Evolutionary conservation across 2,329 filamentous ascomycete genomes (phyloP), one percentile per base, ranked within the genome.

Genomic region (Zymoseptoria crescenta): DNA sequence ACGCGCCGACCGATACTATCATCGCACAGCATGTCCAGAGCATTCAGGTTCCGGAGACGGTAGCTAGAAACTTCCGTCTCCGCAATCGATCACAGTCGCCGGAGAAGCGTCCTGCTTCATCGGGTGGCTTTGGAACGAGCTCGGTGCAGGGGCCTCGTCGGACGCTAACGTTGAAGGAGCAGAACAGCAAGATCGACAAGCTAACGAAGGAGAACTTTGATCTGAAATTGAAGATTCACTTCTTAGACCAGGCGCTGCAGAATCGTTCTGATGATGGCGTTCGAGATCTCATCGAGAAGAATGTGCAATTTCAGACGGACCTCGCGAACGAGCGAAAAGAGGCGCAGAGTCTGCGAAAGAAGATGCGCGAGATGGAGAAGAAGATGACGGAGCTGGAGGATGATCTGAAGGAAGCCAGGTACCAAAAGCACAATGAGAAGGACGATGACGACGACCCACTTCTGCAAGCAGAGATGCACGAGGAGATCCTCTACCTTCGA

Each of bases 121-220:
- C 68, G 20, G 64, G 63, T 67, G 66, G 73, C 16, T 70, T 72
- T 6, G 73, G 52, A 3, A 48, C 29, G 8, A 48, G 53, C 13
- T 50, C 53, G 19, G n/a, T 45, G 41, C 62, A 76, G 74, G 65
- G 73, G 70, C 61, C 68, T 13, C 69, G 69, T 60, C 69, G 68
- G 59, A 70, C 69, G 49, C 70, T 99, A 75, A 97, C 94, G 0
- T 78, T 99, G 49, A 97, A 96, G 73, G 94, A 99, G 74, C 94
- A 99, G 74, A 96, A 93, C 71, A 96, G 88, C 75, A 97, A 93
- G 13, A 96, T 99, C 64, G 94, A 99, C 74, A 86, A 92, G 60
- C 81, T 97, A 1, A 95, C 91, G 61, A 99, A 99, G 75, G 94
- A 99, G 74, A 99, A 99, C 65, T 99, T 97, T 72, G 93, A 96